These are phyloP conservation scores for Alternaria panax DNA, from an alignment of 2,329 filamentous ascomycete species.

Conservation along the genomic window DNA sequence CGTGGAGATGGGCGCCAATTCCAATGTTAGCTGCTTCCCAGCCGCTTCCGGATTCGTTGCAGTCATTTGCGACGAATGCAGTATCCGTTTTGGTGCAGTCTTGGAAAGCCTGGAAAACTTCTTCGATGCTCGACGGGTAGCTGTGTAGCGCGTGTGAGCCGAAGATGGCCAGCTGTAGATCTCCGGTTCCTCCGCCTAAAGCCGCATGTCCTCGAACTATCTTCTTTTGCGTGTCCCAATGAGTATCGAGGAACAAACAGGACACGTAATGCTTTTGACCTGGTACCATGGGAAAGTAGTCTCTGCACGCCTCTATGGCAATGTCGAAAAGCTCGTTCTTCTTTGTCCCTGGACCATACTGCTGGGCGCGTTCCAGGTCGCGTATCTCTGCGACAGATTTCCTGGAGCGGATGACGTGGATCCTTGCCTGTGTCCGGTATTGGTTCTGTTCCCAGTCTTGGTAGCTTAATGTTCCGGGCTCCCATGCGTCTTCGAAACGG, in stretches of 20 bases:
- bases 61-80: slow-evolving; percentile 81
- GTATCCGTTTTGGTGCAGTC: slow-evolving; percentile 92
- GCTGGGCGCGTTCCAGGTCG: slow-evolving; percentile 78
- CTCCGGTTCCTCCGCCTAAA: slow-evolving; percentile 76
- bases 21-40: slow-evolving; percentile 97
- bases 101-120: slow-evolving; percentile 85
- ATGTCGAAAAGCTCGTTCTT: slow-evolving; percentile 79
- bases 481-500: slow-evolving; percentile 95
- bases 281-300: slow-evolving; percentile 75
- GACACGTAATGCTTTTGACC: slow-evolving; percentile 91
- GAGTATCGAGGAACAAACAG: slow-evolving; percentile 82
- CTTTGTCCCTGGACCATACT: slow-evolving; percentile 72
- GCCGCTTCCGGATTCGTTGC: slow-evolving; percentile 83
- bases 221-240: slow-evolving; percentile 79
- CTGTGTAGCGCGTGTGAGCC: slow-evolving; percentile 92
- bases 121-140: slow-evolving; percentile 87
- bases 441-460: slow-evolving; percentile 73
- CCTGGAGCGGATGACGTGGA: slow-evolving; percentile 83
- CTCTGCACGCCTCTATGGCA: slow-evolving; percentile 77
- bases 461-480: slow-evolving; percentile 77
- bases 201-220: slow-evolving; percentile 83
- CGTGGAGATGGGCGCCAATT: slow-evolving; percentile 90
- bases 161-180: slow-evolving; percentile 84
- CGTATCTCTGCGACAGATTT: slow-evolving; percentile 86
- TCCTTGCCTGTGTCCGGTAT: slow-evolving; percentile 88